phyloP scores from a whole-genome alignment of 2,329 filamentous ascomycete species.

The Myriosclerotinia duriaeana region DNA sequence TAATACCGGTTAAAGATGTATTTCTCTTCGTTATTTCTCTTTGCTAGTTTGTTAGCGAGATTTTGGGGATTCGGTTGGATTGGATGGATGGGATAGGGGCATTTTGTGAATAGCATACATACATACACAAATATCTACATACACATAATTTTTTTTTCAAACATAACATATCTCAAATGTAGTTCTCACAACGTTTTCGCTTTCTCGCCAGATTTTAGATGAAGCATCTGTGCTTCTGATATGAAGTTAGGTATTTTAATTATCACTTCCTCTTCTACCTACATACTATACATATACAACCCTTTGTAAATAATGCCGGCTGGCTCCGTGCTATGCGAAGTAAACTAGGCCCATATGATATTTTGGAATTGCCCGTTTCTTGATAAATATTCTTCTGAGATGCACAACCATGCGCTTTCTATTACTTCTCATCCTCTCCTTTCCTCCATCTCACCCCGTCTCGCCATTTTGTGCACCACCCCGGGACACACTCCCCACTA shows the following conservation, averaged over 20 bases:
- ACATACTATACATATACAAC: background rate
- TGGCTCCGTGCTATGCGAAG: background rate
- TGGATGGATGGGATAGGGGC: constrained; percentile 1
- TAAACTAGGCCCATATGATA: background rate
- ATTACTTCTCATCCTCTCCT: background rate
- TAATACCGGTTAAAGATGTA: background rate
- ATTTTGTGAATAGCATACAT: background rate
- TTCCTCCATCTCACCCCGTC: background rate
- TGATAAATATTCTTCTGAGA: background rate
- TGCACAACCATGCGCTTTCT: background rate
- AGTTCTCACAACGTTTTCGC: background rate
- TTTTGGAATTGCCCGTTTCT: background rate
- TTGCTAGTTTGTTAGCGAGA: background rate
- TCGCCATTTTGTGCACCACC: background rate
- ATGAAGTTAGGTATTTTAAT: constrained; percentile 5
- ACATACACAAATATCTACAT: background rate
- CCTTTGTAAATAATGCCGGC: background rate
- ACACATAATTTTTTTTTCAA: background rate
- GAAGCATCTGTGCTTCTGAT: background rate
- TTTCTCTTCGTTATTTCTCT: background rate
- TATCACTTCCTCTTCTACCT: background rate
- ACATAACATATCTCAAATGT: background rate
- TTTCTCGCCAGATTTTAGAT: background rate
- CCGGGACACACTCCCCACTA: background rate
- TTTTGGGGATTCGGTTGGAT: background rate